Evolutionary conservation across 768 basidiomycete genomes (phyloP).

Genomic region (Trametes coccinea): DNA sequence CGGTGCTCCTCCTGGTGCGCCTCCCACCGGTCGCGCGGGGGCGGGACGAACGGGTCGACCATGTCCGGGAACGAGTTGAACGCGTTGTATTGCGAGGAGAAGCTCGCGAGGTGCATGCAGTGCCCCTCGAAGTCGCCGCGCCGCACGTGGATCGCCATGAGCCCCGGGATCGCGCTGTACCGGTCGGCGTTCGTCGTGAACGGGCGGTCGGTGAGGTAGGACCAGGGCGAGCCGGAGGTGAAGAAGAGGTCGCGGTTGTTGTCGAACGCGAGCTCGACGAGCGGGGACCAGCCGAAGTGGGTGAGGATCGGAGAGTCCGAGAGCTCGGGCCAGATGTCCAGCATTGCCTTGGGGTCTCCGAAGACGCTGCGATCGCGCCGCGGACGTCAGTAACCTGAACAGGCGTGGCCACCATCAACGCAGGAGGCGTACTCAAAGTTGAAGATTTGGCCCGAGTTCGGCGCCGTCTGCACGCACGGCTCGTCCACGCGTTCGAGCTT

Average conservation of each 20-base stretch:
- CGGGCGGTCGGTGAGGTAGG: constrained; percentile 6
- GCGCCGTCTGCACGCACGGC: constrained; percentile 32
- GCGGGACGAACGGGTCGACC: constrained; percentile 43
- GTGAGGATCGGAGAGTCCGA: constrained; percentile 48
- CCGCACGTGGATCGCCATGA: constrained; percentile 59
- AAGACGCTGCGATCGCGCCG: constrained; percentile 18
- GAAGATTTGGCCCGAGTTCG: constrained; percentile 20
- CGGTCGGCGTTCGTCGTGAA: constrained; percentile 14
- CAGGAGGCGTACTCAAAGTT: constrained; percentile 17
- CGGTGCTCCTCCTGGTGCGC: constrained; percentile 29
- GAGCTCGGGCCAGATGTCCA: constrained; percentile 43
- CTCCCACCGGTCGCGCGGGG: constrained; percentile 25
- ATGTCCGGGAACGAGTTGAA: constrained; percentile 59
- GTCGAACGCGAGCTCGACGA: constrained; percentile 44
- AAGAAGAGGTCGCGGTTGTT: constrained; percentile 24
- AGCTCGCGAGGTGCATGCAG: constrained; percentile 44
- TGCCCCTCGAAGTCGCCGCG: constrained; percentile 56
- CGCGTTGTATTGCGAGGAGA: constrained; percentile 44
- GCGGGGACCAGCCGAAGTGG: constrained; percentile 54
- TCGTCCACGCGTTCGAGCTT: constrained; percentile 36
- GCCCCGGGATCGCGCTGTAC: constrained; percentile 43
- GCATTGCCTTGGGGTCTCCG: constrained; percentile 22
- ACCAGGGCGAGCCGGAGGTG: constrained; percentile 1
- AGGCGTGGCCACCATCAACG: too few species aligned
- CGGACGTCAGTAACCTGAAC: background rate